Conservation (phyloP, 257 asterid species). For the Jacaranda mimosifolia region DNA sequence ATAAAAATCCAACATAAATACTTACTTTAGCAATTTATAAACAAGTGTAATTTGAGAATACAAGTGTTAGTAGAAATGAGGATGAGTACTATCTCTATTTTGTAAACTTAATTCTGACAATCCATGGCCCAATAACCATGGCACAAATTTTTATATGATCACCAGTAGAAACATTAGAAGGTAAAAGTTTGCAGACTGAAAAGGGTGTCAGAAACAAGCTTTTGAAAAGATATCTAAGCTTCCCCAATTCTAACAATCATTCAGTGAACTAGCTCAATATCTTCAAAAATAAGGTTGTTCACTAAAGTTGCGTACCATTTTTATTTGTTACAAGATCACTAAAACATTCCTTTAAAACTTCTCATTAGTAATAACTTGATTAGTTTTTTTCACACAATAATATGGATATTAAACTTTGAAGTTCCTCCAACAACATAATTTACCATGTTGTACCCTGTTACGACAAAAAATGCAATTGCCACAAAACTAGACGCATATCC, state of each 20-base stretch:
- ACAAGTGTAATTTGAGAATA: neutral
- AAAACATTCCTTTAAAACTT: slow-evolving; percentile 2
- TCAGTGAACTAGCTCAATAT: neutral
- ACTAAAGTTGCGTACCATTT: too few species aligned
- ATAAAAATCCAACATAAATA: slow-evolving; percentile 17
- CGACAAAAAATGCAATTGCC: neutral
- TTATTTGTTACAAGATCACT: neutral
- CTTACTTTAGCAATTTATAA: slow-evolving; percentile 11
- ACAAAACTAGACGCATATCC: neutral
- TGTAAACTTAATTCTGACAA: neutral
- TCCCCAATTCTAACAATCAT: too few species aligned
- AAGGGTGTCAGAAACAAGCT: slow-evolving; percentile 3
- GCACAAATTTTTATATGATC: neutral
- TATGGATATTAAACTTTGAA: neutral
- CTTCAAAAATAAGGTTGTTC: neutral
- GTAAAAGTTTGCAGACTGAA: neutral
- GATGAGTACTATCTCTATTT: neutral
- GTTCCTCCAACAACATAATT: neutral
- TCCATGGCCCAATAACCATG: neutral
- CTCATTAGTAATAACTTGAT: neutral
- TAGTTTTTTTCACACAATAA: slow-evolving; percentile 2
- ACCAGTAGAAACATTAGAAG: neutral
- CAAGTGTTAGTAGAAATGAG: too few species aligned
- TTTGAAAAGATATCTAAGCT: neutral
- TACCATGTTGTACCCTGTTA: neutral